A percentile compares a stretch with the other conserved stretches of the same genome.
These are phyloP conservation scores for Hypoxylon sp. DNA, from an alignment of 2,329 filamentous ascomycete species.

Conservation along the genomic window DNA sequence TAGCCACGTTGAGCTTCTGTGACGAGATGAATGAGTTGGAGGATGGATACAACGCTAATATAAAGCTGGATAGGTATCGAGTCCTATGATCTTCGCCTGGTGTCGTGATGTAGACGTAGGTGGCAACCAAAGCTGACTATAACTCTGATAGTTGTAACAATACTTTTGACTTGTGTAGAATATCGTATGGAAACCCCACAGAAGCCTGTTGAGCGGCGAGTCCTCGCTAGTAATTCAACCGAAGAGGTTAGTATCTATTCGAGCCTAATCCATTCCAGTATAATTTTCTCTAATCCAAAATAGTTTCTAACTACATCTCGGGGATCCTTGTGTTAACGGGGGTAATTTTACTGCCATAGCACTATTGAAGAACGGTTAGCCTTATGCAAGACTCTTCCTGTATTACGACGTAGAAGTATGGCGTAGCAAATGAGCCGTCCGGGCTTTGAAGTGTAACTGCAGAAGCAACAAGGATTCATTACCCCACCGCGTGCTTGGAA, in stretches of 20 bases:
- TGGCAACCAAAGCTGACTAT: conserved; percentile 15
- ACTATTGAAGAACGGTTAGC: conserved; percentile 19
- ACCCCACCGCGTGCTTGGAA: conserved; percentile 18
- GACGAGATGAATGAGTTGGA: conserved; percentile 25
- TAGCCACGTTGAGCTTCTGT: conserved; percentile 12
- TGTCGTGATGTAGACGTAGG: conserved; percentile 33
- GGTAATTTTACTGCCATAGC: conserved; percentile 27
- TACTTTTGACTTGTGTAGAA: conserved; percentile 1
- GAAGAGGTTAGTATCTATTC: conserved; percentile 7
- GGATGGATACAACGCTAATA: conserved; percentile 24
- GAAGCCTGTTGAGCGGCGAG: neutral
- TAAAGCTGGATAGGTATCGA: conserved; percentile 20
- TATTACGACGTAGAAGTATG: conserved; percentile 27
- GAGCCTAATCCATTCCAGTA: conserved; percentile 8
- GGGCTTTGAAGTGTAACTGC: conserved; percentile 24
- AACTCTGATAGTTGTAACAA: conserved; percentile 1
- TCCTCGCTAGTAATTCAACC: neutral
- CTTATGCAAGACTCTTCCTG: conserved; percentile 34
- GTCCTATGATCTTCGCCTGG: conserved; percentile 20
- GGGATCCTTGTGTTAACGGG: conserved; percentile 16
- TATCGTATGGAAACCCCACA: conserved; percentile 2
- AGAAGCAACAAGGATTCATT: conserved; percentile 31
- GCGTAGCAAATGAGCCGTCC: conserved; percentile 21
- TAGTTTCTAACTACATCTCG: neutral
- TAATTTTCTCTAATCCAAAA: conserved; percentile 3